phyloP scores from a whole-genome alignment of 257 asterid genomes.

The Linderniella brevidens region DNA sequence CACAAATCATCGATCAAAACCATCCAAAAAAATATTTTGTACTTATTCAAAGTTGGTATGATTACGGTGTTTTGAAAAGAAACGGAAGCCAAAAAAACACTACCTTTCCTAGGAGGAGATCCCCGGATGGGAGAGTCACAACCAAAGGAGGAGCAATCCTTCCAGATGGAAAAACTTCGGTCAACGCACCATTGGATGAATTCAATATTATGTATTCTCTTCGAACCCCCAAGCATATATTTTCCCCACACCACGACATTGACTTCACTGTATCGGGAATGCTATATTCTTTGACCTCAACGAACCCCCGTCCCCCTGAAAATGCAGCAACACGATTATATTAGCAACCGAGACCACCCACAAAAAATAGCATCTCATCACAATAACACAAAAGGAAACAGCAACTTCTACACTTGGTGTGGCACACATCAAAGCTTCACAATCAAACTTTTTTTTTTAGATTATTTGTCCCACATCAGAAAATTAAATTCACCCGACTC shows the following conservation, averaged over 20 bases:
- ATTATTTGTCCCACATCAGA: too few relatives aligned
- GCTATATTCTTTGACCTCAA: conserved; percentile 87
- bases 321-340: conserved; percentile 10
- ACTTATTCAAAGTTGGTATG: too few relatives aligned
- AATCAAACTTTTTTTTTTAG: too few relatives aligned
- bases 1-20: too few relatives aligned
- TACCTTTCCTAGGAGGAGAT: conserved; percentile 94
- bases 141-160: conserved; percentile 91
- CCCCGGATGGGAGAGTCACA: conserved; percentile 78
- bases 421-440: too few relatives aligned
- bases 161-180: conserved; percentile 91
- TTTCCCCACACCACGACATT: conserved; percentile 97
- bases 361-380: too few relatives aligned
- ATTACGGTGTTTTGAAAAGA: neutral
- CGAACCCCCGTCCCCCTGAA: conserved; percentile 87
- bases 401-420: too few relatives aligned
- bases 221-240: conserved; percentile 71
- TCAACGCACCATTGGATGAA: conserved; percentile 62
- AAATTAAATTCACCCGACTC: too few relatives aligned
- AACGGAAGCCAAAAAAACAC: conserved; percentile 2
- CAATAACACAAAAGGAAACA: too few relatives aligned
- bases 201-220: conserved; percentile 80
- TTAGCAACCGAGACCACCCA: conserved; percentile 4
- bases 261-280: conserved; percentile 88
- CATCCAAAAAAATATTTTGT: conserved; percentile 2